Conservation (phyloP, 805 yeast genomes). For the Saccharomycopsis capsularis region DNA sequence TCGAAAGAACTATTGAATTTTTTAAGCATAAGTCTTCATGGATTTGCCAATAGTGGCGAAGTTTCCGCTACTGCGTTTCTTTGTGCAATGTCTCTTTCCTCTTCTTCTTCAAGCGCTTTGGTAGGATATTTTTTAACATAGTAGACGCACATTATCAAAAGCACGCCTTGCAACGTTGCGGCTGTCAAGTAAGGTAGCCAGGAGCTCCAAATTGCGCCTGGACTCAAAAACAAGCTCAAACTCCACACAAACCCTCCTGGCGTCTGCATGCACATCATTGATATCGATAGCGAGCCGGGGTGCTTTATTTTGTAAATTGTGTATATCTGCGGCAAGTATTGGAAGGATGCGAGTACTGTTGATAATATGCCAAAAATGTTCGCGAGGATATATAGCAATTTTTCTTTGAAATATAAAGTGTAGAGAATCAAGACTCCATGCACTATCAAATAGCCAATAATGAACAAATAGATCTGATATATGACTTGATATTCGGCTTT, state of each 20-base stretch:
- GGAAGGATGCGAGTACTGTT: constrained; percentile 55
- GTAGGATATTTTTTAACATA: constrained; percentile 25
- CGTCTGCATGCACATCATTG: constrained; percentile 80
- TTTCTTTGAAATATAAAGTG: constrained; percentile 15
- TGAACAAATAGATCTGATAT: constrained; percentile 35
- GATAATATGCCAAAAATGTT: constrained; percentile 58
- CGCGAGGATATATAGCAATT: constrained; percentile 38
- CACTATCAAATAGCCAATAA: constrained; percentile 31
- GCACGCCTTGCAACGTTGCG: constrained; percentile 55
- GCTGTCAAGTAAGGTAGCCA: constrained; percentile 78
- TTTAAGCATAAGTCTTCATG: too few relatives aligned
- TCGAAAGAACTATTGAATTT: too few relatives aligned
- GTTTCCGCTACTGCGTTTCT: neutral
- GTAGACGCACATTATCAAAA: constrained; percentile 58
- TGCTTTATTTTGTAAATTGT: constrained; percentile 66
- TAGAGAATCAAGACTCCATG: constrained; percentile 33
- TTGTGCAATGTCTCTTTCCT: neutral
- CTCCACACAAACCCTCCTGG: constrained; percentile 88
- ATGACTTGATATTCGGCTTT: constrained; percentile 38
- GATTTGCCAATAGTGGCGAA: neutral
- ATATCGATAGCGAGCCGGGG: constrained; percentile 71
- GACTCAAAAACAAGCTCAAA: constrained; percentile 57
- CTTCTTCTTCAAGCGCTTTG: neutral
- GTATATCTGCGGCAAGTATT: constrained; percentile 72
- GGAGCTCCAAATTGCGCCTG: constrained; percentile 79